These are phyloP conservation scores for Arabis alpina DNA, from an alignment of 345 rosid species.

Conservation along the genomic window DNA sequence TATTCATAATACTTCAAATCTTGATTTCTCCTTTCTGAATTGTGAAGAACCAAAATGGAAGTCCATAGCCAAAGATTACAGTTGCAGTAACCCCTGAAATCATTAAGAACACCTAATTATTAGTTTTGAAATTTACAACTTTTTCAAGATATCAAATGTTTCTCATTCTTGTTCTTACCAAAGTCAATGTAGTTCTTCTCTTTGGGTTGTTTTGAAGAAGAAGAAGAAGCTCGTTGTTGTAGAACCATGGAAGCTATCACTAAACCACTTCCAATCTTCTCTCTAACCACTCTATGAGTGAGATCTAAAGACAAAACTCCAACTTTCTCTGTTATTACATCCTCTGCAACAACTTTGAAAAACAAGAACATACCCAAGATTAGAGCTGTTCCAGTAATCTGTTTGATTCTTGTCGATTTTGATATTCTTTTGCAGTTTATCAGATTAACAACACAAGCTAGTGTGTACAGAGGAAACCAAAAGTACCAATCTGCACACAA, in stretches of 20 bases:
- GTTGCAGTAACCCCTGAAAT: conserved; percentile 57
- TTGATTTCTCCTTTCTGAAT: conserved; percentile 53
- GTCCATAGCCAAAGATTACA: conserved; percentile 60
- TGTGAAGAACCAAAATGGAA: conserved; percentile 62
- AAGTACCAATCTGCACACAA: conserved; percentile 71
- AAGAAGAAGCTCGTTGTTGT: conserved; percentile 51
- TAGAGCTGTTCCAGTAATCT: conserved; percentile 42
- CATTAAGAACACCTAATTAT: neutral
- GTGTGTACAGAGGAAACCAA: conserved; percentile 79
- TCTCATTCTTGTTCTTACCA: conserved; percentile 45
- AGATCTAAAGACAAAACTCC: conserved; percentile 69
- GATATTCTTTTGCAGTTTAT: conserved; percentile 38
- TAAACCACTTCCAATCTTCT: conserved; percentile 80
- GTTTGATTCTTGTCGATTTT: conserved; percentile 32
- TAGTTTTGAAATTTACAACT: conserved; percentile 3
- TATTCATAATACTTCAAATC: conserved; percentile 31
- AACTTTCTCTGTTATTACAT: conserved; percentile 35
- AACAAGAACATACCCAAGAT: conserved; percentile 56
- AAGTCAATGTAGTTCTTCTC: conserved; percentile 38
- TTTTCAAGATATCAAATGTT: neutral
- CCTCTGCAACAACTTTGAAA: conserved; percentile 59
- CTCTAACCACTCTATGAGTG: conserved; percentile 69
- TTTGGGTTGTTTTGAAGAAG: neutral
- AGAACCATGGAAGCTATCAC: conserved; percentile 68
- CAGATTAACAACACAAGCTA: conserved; percentile 62